Evolutionary conservation across 306 rosid species (phyloP).

Genomic region (Rosa multiflora): DNA sequence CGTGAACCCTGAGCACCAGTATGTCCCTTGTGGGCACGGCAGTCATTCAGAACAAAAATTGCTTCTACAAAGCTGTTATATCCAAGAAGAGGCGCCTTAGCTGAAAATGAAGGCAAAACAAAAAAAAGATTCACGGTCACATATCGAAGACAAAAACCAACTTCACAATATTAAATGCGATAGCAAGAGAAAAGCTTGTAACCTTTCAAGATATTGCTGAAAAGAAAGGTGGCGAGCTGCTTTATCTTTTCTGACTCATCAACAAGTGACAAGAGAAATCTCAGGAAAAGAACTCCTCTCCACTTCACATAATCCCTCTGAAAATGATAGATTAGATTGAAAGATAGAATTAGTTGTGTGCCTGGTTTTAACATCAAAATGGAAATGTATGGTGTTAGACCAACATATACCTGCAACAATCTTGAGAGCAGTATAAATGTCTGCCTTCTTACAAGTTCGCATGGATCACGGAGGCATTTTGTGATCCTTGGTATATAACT

Average conservation of each 20-base stretch:
- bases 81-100: slow-evolving; percentile 87
- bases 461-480: slow-evolving; percentile 85
- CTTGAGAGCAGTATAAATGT: slow-evolving; percentile 87
- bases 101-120: slow-evolving; percentile 34
- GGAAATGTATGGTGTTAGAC: slow-evolving; percentile 15
- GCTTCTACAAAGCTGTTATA: slow-evolving; percentile 94
- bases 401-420: slow-evolving; percentile 69
- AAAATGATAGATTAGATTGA: slow-evolving; percentile 23
- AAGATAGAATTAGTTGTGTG: background rate
- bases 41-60: slow-evolving; percentile 80
- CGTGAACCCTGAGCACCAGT: slow-evolving; percentile 50
- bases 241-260: slow-evolving; percentile 91
- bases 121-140: slow-evolving; percentile 24
- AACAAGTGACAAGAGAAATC: slow-evolving; percentile 93
- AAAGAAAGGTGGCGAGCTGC: slow-evolving; percentile 72
- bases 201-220: slow-evolving; percentile 93
- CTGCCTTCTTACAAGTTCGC: slow-evolving; percentile 96
- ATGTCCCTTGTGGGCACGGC: slow-evolving; percentile 64
- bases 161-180: slow-evolving; percentile 25
- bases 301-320: slow-evolving; percentile 98
- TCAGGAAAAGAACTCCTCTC: slow-evolving; percentile 93
- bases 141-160: slow-evolving; percentile 14
- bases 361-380: slow-evolving; percentile 16
- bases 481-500: slow-evolving; percentile 87
- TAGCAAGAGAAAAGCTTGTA: slow-evolving; percentile 17